These are phyloP conservation scores for Boletus subcaerulescens DNA, from an alignment of 768 basidiomycete genomes.

Conservation along the genomic window DNA sequence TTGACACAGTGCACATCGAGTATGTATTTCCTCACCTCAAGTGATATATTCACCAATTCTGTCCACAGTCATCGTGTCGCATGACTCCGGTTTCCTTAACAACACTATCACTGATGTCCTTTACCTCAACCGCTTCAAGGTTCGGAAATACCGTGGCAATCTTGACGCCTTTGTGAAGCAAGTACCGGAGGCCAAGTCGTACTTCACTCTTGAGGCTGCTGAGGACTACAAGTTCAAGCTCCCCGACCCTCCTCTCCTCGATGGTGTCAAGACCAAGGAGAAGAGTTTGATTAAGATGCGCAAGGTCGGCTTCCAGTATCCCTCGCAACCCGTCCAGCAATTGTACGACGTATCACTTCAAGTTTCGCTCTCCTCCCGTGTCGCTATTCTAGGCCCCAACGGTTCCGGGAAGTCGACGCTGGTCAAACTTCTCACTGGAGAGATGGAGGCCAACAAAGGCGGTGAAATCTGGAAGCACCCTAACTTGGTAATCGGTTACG, in stretches of 20 bases:
- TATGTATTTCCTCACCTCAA: conserved; percentile 35
- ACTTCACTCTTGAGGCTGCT: conserved; percentile 92
- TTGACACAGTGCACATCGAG: conserved; percentile 92
- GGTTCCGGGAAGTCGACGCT: conserved; percentile 98
- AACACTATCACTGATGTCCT: conserved; percentile 97
- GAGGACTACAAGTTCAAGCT: conserved; percentile 99
- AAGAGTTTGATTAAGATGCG: conserved; percentile 97
- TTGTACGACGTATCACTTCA: conserved; percentile 93
- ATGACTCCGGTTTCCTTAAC: conserved; percentile 97
- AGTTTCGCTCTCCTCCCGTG: conserved; percentile 97
- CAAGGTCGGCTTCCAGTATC: conserved; percentile 97
- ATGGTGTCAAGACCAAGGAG: conserved; percentile 99
- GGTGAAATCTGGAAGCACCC: conserved; percentile 99
- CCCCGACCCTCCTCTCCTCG: conserved; percentile 93
- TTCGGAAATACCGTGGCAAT: conserved; percentile 93
- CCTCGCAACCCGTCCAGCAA: conserved; percentile 80
- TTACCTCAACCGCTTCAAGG: conserved; percentile 97
- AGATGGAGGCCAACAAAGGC: conserved; percentile 93
- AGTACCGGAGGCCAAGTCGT: conserved; percentile 96
- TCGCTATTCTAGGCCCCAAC: conserved; percentile 97
- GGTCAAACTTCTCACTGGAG: conserved; percentile 95
- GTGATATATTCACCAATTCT: conserved; percentile 7
- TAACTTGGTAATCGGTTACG: conserved; percentile 98
- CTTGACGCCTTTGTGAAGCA: conserved; percentile 90
- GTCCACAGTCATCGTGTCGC: conserved; percentile 84